A percentile compares a stretch with the other conserved stretches of the same genome.
phyloP scores from a whole-genome alignment of 2,329 filamentous ascomycete genomes.

The Escovopsis sp. region DNA sequence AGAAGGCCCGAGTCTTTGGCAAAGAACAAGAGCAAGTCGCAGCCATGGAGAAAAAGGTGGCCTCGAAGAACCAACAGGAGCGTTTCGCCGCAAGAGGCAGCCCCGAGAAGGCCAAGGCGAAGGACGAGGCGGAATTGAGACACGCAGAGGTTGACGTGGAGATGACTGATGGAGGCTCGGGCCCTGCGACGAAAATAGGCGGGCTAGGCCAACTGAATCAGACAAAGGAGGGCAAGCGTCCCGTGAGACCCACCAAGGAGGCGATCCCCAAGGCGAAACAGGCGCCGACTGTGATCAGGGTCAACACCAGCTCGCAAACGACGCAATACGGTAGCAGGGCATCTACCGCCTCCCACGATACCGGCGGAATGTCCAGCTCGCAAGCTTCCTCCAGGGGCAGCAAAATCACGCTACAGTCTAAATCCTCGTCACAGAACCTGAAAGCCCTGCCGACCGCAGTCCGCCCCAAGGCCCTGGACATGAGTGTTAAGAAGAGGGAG shows the following conservation, averaged over 20 bases:
- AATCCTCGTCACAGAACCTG: conserved; percentile 41
- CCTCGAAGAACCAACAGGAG: conserved; percentile 39
- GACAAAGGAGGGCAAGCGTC: conserved; percentile 41
- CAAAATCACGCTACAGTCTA: conserved; percentile 47
- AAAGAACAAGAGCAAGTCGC: conserved; percentile 41
- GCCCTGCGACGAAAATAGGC: conserved; percentile 39
- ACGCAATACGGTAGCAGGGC: conserved; percentile 38
- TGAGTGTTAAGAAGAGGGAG: conserved; percentile 70
- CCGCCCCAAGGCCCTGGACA: conserved; percentile 56
- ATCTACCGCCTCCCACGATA: conserved; percentile 41
- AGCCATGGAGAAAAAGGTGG: conserved; percentile 37
- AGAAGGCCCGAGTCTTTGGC: conserved; percentile 47
- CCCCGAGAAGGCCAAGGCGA: conserved; percentile 33
- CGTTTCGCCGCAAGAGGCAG: conserved; percentile 29
- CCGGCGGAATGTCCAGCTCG: conserved; percentile 15
- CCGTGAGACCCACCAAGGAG: conserved; percentile 49
- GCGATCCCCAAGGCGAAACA: conserved; percentile 43
- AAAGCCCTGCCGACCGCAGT: conserved; percentile 45
- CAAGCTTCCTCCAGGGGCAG: conserved; percentile 49
- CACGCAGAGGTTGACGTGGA: conserved; percentile 32
- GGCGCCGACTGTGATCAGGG: conserved; percentile 54
- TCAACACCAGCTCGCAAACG: conserved; percentile 51
- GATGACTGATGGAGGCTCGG: conserved; percentile 41
- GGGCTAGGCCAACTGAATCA: conserved; percentile 32
- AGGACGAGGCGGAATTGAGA: conserved; percentile 17